Evolutionary conservation across 2,329 filamentous ascomycete species (phyloP).

Genomic region (Fusarium pseudograminearum): DNA sequence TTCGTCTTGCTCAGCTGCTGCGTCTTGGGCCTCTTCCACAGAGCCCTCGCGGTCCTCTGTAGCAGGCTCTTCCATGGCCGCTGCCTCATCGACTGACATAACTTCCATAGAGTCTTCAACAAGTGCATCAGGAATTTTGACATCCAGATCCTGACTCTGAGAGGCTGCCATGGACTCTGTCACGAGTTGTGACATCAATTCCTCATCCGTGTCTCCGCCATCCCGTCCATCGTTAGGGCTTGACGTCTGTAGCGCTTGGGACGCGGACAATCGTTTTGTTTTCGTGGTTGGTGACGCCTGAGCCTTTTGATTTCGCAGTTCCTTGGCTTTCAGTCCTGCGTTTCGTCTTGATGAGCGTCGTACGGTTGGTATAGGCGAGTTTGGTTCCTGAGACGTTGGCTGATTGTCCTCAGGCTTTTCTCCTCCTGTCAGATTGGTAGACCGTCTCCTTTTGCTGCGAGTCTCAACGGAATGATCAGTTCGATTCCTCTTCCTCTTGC

Average conservation of each 20-base stretch:
- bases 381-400: slow-evolving; percentile 31
- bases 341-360: slow-evolving; percentile 45
- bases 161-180: slow-evolving; percentile 57
- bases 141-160: slow-evolving; percentile 47
- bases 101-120: slow-evolving; percentile 45
- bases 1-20: slow-evolving; percentile 5
- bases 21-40: slow-evolving; percentile 8
- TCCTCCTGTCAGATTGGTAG: slow-evolving; percentile 31
- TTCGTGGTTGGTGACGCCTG: slow-evolving; percentile 30
- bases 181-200: slow-evolving; percentile 57
- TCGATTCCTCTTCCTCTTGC: slow-evolving; percentile 51
- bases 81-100: slow-evolving; percentile 15
- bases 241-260: slow-evolving; percentile 11
- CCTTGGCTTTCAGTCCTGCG: slow-evolving; percentile 37
- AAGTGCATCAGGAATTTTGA: slow-evolving; percentile 11
- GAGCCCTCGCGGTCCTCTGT: neutral
- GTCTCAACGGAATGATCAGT: slow-evolving; percentile 34
- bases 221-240: slow-evolving; percentile 34
- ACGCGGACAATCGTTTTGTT: slow-evolving; percentile 5
- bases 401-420: slow-evolving; percentile 37
- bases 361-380: slow-evolving; percentile 35
- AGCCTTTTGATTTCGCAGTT: slow-evolving; percentile 14
- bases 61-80: neutral
- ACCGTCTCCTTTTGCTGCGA: slow-evolving; percentile 50
- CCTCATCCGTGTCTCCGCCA: slow-evolving; percentile 55